phyloP scores from a whole-genome alignment of 2,329 filamentous ascomycete genomes.

The Pseudomassariella vexata region DNA sequence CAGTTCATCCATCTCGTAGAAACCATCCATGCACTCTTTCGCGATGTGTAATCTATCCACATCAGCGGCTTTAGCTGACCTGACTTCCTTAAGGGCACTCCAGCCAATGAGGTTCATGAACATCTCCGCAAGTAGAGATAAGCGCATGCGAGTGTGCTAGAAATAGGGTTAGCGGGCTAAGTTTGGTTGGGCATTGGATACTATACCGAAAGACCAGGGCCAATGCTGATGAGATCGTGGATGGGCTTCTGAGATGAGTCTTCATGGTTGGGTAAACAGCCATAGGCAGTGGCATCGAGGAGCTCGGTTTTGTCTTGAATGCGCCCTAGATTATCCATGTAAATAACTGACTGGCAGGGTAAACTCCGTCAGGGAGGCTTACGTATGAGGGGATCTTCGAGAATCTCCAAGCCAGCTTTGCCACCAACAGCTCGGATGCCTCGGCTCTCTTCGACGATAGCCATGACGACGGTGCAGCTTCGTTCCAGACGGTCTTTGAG shows the following conservation, averaged over 20 bases:
- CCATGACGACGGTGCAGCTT: slow-evolving; percentile 48
- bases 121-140: slow-evolving; percentile 42
- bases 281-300: slow-evolving; percentile 43
- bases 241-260: slow-evolving; percentile 30
- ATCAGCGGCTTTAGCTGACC: slow-evolving; percentile 32
- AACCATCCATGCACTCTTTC: no score
- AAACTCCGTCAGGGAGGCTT: slow-evolving; percentile 17
- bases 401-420: slow-evolving; percentile 30
- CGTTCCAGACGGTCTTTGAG: slow-evolving; percentile 37
- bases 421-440: slow-evolving; percentile 37
- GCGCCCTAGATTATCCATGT: slow-evolving; percentile 26
- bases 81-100: slow-evolving; percentile 45
- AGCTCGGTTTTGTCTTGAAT: slow-evolving; percentile 33
- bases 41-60: slow-evolving; percentile 27
- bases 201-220: slow-evolving; percentile 45
- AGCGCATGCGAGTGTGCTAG: slow-evolving; percentile 43
- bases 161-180: background rate
- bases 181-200: no score
- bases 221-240: slow-evolving; percentile 40
- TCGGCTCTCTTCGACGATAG: slow-evolving; percentile 44
- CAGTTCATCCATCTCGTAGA: no score
- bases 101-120: slow-evolving; percentile 45
- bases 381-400: slow-evolving; percentile 42
- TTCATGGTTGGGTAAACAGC: slow-evolving; percentile 43
- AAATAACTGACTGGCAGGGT: background rate